phyloP scores from a whole-genome alignment of 2,329 filamentous ascomycete species.

The Claviceps pusilla region DNA sequence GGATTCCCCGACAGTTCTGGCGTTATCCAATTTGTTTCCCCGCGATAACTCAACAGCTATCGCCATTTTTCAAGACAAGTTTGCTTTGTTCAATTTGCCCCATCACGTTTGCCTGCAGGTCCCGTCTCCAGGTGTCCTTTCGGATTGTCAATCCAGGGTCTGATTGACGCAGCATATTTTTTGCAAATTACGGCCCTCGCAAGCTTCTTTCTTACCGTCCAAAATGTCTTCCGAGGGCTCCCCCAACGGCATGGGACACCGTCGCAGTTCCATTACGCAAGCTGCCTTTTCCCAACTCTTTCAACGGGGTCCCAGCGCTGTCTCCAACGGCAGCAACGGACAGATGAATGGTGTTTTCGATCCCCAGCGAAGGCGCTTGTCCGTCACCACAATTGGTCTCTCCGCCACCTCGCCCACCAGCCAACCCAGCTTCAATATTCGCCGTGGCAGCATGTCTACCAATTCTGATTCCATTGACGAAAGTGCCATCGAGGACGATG shows the following conservation, averaged over 20 bases:
- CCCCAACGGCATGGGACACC: slow-evolving; percentile 26
- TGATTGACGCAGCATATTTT: background rate
- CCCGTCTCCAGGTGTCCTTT: background rate
- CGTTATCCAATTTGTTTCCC: background rate
- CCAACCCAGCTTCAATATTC: slow-evolving; percentile 34
- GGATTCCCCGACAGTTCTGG: background rate
- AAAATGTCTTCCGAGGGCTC: slow-evolving; percentile 22
- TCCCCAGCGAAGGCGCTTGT: slow-evolving; percentile 52
- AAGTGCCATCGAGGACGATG: slow-evolving; percentile 56
- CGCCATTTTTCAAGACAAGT: background rate
- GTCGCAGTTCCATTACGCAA: slow-evolving; percentile 42
- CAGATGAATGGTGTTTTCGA: slow-evolving; percentile 32
- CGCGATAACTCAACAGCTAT: background rate
- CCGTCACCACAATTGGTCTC: slow-evolving; percentile 59
- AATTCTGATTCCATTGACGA: slow-evolving; percentile 55
- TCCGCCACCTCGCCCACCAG: slow-evolving; percentile 53
- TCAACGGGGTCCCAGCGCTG: slow-evolving; percentile 37
- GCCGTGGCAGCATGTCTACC: slow-evolving; percentile 57
- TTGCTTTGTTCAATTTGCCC: background rate
- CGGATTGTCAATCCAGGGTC: too few relatives aligned
- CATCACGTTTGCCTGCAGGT: background rate
- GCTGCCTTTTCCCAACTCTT: slow-evolving; percentile 45
- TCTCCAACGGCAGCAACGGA: slow-evolving; percentile 22
- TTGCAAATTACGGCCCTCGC: background rate
- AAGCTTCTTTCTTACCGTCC: slow-evolving; percentile 1